phyloP scores from a whole-genome alignment of 179 eudicot species.

The Vitellaria paradoxa region DNA sequence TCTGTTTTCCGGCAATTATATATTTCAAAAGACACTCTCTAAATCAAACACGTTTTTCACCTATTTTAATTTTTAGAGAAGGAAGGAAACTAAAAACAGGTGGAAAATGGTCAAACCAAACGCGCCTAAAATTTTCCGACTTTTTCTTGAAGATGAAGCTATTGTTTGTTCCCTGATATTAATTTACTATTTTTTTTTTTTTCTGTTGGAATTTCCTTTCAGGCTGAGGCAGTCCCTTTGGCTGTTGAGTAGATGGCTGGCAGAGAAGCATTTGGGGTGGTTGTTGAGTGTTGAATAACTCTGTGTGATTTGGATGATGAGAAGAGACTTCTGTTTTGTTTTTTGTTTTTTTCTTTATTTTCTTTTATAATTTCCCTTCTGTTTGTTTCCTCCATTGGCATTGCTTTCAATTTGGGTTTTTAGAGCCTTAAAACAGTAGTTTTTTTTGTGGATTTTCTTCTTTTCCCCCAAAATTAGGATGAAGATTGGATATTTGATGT shows the following conservation, averaged over 20 bases:
- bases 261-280: not conserved
- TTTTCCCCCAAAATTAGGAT: not conserved
- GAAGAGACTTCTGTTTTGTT: conserved; percentile 13
- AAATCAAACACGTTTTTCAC: too few species aligned
- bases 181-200: not conserved
- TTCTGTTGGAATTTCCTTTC: conserved; percentile 13
- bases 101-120: too few species aligned
- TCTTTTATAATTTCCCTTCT: not conserved
- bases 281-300: conserved; percentile 11
- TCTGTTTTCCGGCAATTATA: too few species aligned
- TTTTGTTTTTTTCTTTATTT: not conserved
- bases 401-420: not conserved
- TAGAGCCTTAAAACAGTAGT: not conserved
- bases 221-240: conserved; percentile 76
- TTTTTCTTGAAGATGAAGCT: not conserved
- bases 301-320: not conserved
- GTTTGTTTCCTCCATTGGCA: not conserved
- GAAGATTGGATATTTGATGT: conserved; percentile 5
- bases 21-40: too few species aligned
- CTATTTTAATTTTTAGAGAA: too few species aligned
- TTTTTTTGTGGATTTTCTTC: not conserved
- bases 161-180: not conserved
- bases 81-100: too few species aligned
- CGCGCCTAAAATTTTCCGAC: not conserved
- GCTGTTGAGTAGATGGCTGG: conserved; percentile 39